A percentile compares a stretch with the other conserved stretches of the same genome.
Evolutionary conservation across 2,329 filamentous ascomycete genomes (phyloP).

Genomic region (Bipolaris zeicola): DNA sequence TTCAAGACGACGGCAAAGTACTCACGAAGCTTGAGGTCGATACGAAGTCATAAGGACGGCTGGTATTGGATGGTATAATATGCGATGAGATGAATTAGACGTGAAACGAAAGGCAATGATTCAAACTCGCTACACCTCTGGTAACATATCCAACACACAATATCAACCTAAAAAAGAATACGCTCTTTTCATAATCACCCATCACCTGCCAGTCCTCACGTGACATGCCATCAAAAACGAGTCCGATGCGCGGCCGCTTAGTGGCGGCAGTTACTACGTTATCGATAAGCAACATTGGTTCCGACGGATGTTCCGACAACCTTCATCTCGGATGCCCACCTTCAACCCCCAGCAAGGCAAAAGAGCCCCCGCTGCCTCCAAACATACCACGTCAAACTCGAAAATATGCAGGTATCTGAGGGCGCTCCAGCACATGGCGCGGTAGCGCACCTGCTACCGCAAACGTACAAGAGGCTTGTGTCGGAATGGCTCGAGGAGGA

Average conservation of each 20-base stretch:
- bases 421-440: conserved; percentile 64
- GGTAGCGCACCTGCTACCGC: conserved; percentile 76
- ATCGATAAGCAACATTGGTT: conserved; percentile 5
- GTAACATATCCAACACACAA: too few species aligned
- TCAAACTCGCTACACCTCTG: too few species aligned
- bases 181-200: too few species aligned
- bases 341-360: neutral
- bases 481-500: conserved; percentile 92
- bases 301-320: conserved; percentile 14
- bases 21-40: neutral
- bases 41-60: too few species aligned
- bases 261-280: conserved; percentile 15
- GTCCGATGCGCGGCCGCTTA: conserved; percentile 24
- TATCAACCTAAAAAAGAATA: too few species aligned
- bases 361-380: neutral
- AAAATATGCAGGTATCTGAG: conserved; percentile 40
- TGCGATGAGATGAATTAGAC: too few species aligned
- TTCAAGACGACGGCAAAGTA: too few species aligned
- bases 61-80: too few species aligned
- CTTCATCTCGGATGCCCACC: conserved; percentile 8
- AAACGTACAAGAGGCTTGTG: conserved; percentile 81
- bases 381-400: neutral
- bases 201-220: too few species aligned
- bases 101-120: too few species aligned
- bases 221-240: neutral